Evolutionary conservation across 2,329 filamentous ascomycete species (phyloP).

Genomic region (Teratosphaeria viscida): DNA sequence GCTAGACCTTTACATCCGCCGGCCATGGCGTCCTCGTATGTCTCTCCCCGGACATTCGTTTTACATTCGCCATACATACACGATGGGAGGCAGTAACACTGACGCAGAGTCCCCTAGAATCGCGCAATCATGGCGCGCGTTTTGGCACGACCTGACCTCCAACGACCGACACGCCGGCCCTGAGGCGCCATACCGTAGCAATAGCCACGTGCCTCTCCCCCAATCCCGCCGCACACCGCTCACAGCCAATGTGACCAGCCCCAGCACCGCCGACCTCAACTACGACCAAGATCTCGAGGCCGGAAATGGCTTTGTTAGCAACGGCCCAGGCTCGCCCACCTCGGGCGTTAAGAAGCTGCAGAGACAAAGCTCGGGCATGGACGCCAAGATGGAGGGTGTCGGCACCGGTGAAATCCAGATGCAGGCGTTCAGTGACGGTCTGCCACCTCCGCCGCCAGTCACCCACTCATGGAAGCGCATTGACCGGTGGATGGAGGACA

Average conservation of each 20-base stretch:
- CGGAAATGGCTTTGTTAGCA: slow-evolving; percentile 51
- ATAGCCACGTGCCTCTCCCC: slow-evolving; percentile 78
- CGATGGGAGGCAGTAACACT: not conserved
- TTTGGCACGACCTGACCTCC: slow-evolving; percentile 81
- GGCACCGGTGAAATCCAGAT: slow-evolving; percentile 81
- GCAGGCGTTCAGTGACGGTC: slow-evolving; percentile 88
- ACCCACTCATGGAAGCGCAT: slow-evolving; percentile 89
- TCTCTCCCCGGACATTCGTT: not conserved
- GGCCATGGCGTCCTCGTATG: not conserved
- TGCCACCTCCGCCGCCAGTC: slow-evolving; percentile 80
- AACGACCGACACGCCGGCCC: slow-evolving; percentile 77
- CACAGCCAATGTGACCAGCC: slow-evolving; percentile 75
- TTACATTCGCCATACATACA: not conserved
- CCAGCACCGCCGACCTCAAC: slow-evolving; percentile 74
- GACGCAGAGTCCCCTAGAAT: not conserved
- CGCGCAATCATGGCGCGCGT: slow-evolving; percentile 55
- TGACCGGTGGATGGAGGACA: slow-evolving; percentile 84
- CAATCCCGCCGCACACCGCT: slow-evolving; percentile 72
- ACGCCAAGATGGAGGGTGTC: slow-evolving; percentile 57
- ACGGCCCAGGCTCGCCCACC: slow-evolving; percentile 45
- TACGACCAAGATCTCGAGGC: slow-evolving; percentile 64
- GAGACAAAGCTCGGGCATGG: slow-evolving; percentile 32
- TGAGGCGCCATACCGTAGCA: slow-evolving; percentile 87
- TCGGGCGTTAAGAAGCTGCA: slow-evolving; percentile 69
- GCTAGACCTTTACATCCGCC: not conserved